phyloP scores from a whole-genome alignment of 352 stramenopile genomes.

The Globisporangium solare region DNA sequence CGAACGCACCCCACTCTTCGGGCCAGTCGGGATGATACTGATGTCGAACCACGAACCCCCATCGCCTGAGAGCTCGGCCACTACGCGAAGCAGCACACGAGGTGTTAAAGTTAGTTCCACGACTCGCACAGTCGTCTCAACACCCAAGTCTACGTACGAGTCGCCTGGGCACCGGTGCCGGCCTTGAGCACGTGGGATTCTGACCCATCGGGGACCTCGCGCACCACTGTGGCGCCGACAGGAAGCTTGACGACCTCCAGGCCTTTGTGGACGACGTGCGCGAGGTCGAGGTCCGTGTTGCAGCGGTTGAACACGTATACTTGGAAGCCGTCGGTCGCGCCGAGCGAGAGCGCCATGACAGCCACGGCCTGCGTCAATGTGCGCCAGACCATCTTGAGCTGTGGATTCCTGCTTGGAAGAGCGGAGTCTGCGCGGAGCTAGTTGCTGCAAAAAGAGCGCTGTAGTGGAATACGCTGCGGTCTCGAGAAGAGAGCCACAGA shows the following conservation, averaged over 20 bases:
- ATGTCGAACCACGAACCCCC: slow-evolving; percentile 67
- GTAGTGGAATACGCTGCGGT: slow-evolving; percentile 8
- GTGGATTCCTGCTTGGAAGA: background rate
- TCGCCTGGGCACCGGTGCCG: slow-evolving; percentile 39
- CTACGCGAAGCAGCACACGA: slow-evolving; percentile 26
- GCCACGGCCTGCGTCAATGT: slow-evolving; percentile 22
- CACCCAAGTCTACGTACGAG: slow-evolving; percentile 29
- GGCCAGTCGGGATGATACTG: slow-evolving; percentile 64
- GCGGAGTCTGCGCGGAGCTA: background rate
- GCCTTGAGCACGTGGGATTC: slow-evolving; percentile 50
- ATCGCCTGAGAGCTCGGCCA: slow-evolving; percentile 62
- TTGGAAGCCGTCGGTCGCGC: slow-evolving; percentile 26
- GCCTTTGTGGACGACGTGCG: slow-evolving; percentile 27
- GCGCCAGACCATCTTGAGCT: slow-evolving; percentile 31
- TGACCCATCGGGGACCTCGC: slow-evolving; percentile 20
- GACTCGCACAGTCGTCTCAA: background rate
- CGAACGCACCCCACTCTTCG: slow-evolving; percentile 23
- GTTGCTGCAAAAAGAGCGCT: background rate
- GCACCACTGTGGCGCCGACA: slow-evolving; percentile 30
- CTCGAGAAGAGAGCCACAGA: slow-evolving; percentile 4
- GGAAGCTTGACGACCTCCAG: slow-evolving; percentile 22
- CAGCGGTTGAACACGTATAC: slow-evolving; percentile 60
- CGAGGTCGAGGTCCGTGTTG: slow-evolving; percentile 32
- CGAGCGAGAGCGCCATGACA: slow-evolving; percentile 22
- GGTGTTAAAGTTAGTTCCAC: background rate